Evolutionary conservation across 768 basidiomycete genomes (phyloP).

Genomic region (Lactarius quietus): DNA sequence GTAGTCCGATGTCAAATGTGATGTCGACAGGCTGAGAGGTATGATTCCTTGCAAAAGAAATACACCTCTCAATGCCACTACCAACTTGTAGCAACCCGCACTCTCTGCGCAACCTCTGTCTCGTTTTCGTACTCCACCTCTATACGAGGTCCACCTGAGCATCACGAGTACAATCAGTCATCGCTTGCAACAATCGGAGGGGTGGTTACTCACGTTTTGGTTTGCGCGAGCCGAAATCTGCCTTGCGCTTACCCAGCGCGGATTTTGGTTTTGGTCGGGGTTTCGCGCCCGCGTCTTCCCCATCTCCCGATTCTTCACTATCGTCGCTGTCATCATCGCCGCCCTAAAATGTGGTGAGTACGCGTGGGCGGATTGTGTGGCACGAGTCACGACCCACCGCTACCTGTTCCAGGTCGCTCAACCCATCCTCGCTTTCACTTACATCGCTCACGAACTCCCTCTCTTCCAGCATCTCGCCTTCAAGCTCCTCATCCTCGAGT

Average conservation of each 20-base stretch:
- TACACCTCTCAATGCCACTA: constrained; percentile 7
- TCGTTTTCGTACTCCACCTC: constrained; percentile 24
- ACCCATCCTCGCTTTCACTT: constrained; percentile 58
- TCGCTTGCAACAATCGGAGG: neutral
- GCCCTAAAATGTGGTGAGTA: constrained; percentile 5
- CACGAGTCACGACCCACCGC: constrained; percentile 43
- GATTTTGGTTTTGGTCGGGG: constrained; percentile 11
- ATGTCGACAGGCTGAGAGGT: neutral
- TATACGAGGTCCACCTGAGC: constrained; percentile 20
- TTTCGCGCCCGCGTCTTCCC: neutral
- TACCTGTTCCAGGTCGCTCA: constrained; percentile 69
- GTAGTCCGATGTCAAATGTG: neutral
- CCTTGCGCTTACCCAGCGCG: constrained; percentile 19
- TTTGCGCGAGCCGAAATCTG: constrained; percentile 14
- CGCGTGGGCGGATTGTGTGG: neutral
- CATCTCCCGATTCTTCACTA: constrained; percentile 16
- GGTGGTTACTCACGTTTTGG: constrained; percentile 16
- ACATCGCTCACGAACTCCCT: constrained; percentile 74
- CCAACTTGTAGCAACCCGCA: constrained; percentile 11
- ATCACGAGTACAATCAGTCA: neutral
- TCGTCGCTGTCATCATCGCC: constrained; percentile 7
- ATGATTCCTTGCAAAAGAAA: neutral
- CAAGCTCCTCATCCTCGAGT: constrained; percentile 46
- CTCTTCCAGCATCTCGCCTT: constrained; percentile 51
- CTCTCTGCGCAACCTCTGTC: constrained; percentile 12